phyloP scores from a whole-genome alignment of 306 rosid species.

The Prinsepia uniflora region DNA sequence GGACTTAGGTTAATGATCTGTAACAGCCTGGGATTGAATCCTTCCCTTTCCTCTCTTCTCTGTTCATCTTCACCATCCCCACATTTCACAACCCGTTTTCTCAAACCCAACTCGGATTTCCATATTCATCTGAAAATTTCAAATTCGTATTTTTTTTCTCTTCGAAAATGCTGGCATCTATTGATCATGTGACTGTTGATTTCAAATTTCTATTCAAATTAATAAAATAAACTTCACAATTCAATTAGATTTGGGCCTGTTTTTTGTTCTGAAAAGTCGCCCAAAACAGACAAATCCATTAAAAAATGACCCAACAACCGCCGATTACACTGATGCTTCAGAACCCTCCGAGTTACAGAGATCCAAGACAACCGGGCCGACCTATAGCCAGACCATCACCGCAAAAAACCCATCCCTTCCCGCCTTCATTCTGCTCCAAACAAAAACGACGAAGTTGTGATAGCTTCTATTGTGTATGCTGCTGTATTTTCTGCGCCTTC shows the following conservation, averaged over 20 bases:
- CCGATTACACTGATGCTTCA: conserved; percentile 43
- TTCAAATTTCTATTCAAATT: neutral
- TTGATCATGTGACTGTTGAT: neutral
- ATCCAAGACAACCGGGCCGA: conserved; percentile 17
- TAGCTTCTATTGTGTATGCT: conserved; percentile 41
- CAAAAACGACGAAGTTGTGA: conserved; percentile 14
- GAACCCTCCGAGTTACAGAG: conserved; percentile 71
- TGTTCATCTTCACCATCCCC: too few relatives aligned
- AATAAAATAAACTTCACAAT: neutral
- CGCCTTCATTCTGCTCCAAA: conserved; percentile 38
- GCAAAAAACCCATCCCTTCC: conserved; percentile 35
- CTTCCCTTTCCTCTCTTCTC: too few relatives aligned
- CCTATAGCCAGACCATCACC: conserved; percentile 22
- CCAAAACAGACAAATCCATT: neutral
- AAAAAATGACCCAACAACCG: conserved; percentile 38
- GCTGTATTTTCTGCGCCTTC: conserved; percentile 45
- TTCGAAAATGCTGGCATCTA: neutral
- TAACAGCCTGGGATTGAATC: too few relatives aligned
- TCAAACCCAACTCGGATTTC: neutral
- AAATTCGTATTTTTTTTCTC: neutral
- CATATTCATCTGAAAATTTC: neutral
- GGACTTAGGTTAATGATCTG: too few relatives aligned
- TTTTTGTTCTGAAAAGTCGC: neutral
- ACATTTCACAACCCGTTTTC: neutral
- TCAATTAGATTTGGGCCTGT: neutral